Evolutionary conservation across 495 filamentous ascomycete genomes (phyloP).

Genomic region (Chaetomium tenue): DNA sequence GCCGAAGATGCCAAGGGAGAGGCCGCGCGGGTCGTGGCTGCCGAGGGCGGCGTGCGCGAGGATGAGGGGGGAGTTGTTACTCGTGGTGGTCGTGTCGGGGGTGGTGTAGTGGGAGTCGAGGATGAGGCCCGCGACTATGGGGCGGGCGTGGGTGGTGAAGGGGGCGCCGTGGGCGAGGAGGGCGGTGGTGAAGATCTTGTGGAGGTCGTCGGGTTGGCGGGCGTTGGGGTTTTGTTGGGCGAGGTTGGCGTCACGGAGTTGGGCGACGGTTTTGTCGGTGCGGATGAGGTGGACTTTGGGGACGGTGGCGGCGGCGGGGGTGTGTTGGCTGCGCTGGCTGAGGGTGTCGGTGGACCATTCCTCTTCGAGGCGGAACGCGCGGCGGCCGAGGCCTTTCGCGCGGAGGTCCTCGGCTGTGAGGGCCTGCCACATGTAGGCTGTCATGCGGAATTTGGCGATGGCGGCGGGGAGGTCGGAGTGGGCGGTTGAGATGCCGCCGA

Average conservation of each 20-base stretch:
- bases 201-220: constrained; percentile 32
- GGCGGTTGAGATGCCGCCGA: constrained; percentile 36
- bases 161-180: constrained; percentile 41
- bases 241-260: constrained; percentile 37
- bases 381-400: constrained; percentile 46
- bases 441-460: constrained; percentile 51
- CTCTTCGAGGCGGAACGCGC: constrained; percentile 52
- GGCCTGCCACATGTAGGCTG: constrained; percentile 54
- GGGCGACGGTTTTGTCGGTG: constrained; percentile 43
- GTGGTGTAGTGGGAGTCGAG: constrained; percentile 44
- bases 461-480: constrained; percentile 45
- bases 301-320: constrained; percentile 31
- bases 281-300: constrained; percentile 51
- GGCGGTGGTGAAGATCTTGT: constrained; percentile 43
- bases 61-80: constrained; percentile 35
- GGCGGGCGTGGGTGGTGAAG: constrained; percentile 34
- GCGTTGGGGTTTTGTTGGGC: constrained; percentile 40
- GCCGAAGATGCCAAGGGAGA: constrained; percentile 50
- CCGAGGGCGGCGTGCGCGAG: constrained; percentile 47
- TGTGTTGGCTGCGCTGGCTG: constrained; percentile 11
- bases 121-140: constrained; percentile 48
- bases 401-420: constrained; percentile 51
- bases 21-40: constrained; percentile 39
- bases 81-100: constrained; percentile 26
- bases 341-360: constrained; percentile 48